Conservation (phyloP, 2,329 filamentous ascomycete species). For the Phaeoacremonium minimum region DNA sequence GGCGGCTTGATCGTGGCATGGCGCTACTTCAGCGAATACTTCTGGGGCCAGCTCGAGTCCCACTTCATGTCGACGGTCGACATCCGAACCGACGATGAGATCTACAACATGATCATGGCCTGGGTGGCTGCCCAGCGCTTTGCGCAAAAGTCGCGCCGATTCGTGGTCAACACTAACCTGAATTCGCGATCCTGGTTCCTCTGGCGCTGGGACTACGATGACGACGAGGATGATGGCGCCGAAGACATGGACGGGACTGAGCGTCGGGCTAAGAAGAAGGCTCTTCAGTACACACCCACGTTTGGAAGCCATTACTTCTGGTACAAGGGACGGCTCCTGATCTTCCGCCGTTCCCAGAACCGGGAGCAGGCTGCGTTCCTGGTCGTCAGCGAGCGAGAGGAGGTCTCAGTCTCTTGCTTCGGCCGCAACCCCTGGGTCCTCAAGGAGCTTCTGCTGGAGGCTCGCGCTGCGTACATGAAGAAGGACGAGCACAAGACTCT, state of each 20-base stretch:
- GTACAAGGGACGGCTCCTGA: constrained; percentile 54
- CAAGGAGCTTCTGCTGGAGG: constrained; percentile 59
- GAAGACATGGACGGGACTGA: constrained; percentile 24
- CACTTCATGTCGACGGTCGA: constrained; percentile 64
- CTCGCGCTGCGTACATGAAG: constrained; percentile 48
- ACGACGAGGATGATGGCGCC: constrained; percentile 40
- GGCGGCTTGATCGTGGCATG: constrained; percentile 45
- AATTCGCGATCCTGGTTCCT: constrained; percentile 47
- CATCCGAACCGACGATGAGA: constrained; percentile 65
- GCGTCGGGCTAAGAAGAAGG: constrained; percentile 31
- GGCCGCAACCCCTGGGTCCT: constrained; percentile 56
- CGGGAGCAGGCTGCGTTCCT: constrained; percentile 33
- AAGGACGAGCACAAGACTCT: constrained; percentile 59
- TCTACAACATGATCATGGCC: constrained; percentile 68
- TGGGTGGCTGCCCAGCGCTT: constrained; percentile 64
- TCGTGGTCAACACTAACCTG: constrained; percentile 61
- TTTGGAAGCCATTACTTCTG: constrained; percentile 66
- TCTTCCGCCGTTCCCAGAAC: constrained; percentile 51
- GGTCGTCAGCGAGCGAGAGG: constrained; percentile 47
- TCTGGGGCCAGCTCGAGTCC: constrained; percentile 41
- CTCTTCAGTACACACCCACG: constrained; percentile 60
- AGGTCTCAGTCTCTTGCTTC: constrained; percentile 57
- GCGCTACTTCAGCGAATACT: constrained; percentile 45
- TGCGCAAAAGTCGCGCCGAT: constrained; percentile 52
- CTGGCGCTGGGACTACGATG: constrained; percentile 38